Evolutionary conservation across 176 grass and related monocot species (phyloP), one percentile per base, ranked within the genome.

Genomic region (Carex kokanica): DNA sequence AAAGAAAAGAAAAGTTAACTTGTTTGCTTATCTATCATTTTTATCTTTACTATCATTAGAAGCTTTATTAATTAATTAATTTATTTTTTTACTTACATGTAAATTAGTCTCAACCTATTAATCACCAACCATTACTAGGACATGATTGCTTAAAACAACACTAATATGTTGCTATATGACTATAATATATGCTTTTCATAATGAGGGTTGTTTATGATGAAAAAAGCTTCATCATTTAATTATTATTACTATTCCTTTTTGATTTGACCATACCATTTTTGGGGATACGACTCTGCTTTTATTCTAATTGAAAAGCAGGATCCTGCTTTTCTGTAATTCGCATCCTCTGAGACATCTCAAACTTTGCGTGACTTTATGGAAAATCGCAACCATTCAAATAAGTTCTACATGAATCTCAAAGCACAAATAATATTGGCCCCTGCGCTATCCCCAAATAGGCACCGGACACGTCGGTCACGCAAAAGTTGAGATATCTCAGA

Each of bases 71-170:
- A n/a, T 29, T 54, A 1, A 27, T 27, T 54, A 11, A 4, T 41
- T 7, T 41, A 7, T 47, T 47, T 47, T 47, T 47, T 11, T 2
- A 54, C 14, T 74, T 23, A 3, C 69, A 73, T 9, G 14, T 74
- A n/a, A 12, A 74, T 74, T 74, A 74, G 45, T 74, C 10, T 74
- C 45, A 74, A 45, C n/a, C 21, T 54, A 53, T 31, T 77, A 77
- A 77, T 55, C n/a, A 52, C 34, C 12, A 77, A 18, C 73, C 73
- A 29, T 53, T 77, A 55, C 0, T 32, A 55, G 73, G 17, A 77
- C 32, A 77, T 55, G 73, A 77, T 77, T 54, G 73, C 73, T 77
- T 77, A 5, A 38, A 25, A 77, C 11, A 77, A 70, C 4, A 77
- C 16, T 55, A 55, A 77, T 54, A 31, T 77, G 0, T 13, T 77